Evolutionary conservation across 352 stramenopile genomes (phyloP).

Genomic region (Peronospora tabacina): DNA sequence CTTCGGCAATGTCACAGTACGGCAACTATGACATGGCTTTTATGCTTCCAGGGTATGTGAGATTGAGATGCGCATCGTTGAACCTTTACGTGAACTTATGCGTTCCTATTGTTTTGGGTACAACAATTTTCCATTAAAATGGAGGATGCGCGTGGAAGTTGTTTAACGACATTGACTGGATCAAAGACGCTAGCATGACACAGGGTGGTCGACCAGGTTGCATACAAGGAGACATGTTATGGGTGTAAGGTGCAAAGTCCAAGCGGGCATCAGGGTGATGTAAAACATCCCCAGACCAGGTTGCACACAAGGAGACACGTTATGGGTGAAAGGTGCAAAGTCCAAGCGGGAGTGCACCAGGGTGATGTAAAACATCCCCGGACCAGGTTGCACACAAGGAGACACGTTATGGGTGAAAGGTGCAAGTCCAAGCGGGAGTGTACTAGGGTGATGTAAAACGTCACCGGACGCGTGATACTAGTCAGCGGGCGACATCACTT

Average conservation of each 20-base stretch:
- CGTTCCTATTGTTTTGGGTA: slow-evolving; percentile 36
- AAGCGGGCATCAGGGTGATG: no score
- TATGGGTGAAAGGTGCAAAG: slow-evolving; percentile 25
- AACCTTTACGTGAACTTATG: slow-evolving; percentile 19
- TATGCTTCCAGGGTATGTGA: slow-evolving; percentile 34
- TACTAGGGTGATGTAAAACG: slow-evolving; percentile 8
- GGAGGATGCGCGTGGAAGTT: no score
- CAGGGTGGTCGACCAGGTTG: slow-evolving; percentile 40
- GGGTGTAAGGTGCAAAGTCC: slow-evolving; percentile 21
- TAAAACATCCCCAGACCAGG: no score
- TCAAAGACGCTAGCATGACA: slow-evolving; percentile 29
- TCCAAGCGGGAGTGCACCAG: slow-evolving; percentile 12
- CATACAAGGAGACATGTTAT: slow-evolving; percentile 35
- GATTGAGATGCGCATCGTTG: slow-evolving; percentile 33
- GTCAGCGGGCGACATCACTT: slow-evolving; percentile 26
- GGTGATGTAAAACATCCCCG: no score
- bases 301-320: slow-evolving; percentile 37
- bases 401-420: slow-evolving; percentile 32
- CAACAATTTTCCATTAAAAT: slow-evolving; percentile 8
- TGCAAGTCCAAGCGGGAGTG: slow-evolving; percentile 13
- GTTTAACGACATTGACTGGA: slow-evolving; percentile 35
- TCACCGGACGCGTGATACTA: slow-evolving; percentile 16
- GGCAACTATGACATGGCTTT: slow-evolving; percentile 40
- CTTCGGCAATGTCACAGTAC: slow-evolving; percentile 29
- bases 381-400: slow-evolving; percentile 36